Base-by-base conservation (phyloP, 345 rosid genomes). In the Camelina neglecta region DNA sequence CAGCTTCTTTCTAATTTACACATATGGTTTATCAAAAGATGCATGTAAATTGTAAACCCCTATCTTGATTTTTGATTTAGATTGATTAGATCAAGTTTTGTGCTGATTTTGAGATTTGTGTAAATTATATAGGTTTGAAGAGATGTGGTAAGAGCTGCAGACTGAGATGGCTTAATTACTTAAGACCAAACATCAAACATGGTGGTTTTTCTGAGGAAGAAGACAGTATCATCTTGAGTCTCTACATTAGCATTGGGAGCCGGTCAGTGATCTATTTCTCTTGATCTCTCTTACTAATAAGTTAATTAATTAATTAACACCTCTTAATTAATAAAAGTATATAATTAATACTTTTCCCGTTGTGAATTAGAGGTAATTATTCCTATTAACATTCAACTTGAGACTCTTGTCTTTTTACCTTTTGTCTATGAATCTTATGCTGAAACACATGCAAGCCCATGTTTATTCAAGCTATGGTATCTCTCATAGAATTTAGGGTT, bases 121-220 rank as follows among this genome's bases (percentile, higher is more conserved):
- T 65, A 26, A 41, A 72, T 72, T 15, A 61, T 15, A 61, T 66
- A 93, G 98, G 98, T 74, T 79, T 94, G 24, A 94, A 88, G 86
- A 92, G 98, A 83, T 94, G 96, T 73, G 98, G 98, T 29, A 94
- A 94, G 85, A 94, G 98, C 75, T 94, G 98, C 83, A 88, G 98
- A 73, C 85, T 94, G 44, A 90, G 98, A 81, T 93, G 98, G 98
- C 77, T 93, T 79, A 93, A 93, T 84, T 93, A 93, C 86, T 77
- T 94, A 77, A 86, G 98, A 72, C 98, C 98, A 33, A 90, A 94
- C 78, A 86, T 94, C 81, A 94, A 90, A 81, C 98, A 94, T 79
- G 98, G 98, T 35, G 95, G 96, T 75, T 94, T 94, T 84, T 87
- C 98, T 69, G 98, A 94, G 75, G 97, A 94, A 83, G 98, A 92